Percentiles rank a stretch among this genome's conserved stretches.
Conservation (phyloP, 2,329 filamentous ascomycete genomes). For the Colletotrichum endophyticum region DNA sequence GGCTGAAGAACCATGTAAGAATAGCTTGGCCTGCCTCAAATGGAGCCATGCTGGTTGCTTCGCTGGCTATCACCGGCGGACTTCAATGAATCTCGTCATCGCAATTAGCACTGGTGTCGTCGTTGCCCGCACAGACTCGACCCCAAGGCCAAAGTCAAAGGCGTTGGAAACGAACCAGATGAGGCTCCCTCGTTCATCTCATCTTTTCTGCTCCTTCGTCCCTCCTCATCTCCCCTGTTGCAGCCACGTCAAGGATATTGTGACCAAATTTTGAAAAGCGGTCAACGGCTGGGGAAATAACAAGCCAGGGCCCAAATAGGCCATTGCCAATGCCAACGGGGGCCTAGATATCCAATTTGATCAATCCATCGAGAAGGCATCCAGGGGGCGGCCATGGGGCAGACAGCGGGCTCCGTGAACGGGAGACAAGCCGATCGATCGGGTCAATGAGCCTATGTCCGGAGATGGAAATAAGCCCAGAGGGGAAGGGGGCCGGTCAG, state of each 20-base stretch:
- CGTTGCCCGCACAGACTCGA: slow-evolving; percentile 3
- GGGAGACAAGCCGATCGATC: slow-evolving; percentile 15
- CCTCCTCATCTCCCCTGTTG: slow-evolving; percentile 7
- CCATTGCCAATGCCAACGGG: neutral
- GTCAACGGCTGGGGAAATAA: neutral
- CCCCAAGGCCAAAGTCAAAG: neutral
- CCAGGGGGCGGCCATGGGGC: neutral
- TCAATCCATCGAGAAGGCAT: neutral
- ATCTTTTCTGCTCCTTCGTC: slow-evolving; percentile 1
- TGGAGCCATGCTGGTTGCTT: neutral
- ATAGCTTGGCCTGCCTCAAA: neutral
- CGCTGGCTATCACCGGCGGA: neutral
- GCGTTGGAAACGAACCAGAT: neutral
- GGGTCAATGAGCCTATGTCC: slow-evolving; percentile 3
- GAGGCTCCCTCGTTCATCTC: slow-evolving; percentile 16
- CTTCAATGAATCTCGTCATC: neutral
- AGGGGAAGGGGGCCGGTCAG: neutral
- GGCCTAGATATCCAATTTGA: neutral
- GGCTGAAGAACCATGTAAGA: neutral
- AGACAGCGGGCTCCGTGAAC: neutral
- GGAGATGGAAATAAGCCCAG: slow-evolving; percentile 2
- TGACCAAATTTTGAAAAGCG: slow-evolving; percentile 1
- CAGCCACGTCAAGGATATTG: slow-evolving; percentile 10
- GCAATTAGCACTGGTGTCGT: neutral
- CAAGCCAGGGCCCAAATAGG: neutral